Evolutionary conservation across 208 protist genomes (phyloP).

Genomic region (Phytomonas sp.): DNA sequence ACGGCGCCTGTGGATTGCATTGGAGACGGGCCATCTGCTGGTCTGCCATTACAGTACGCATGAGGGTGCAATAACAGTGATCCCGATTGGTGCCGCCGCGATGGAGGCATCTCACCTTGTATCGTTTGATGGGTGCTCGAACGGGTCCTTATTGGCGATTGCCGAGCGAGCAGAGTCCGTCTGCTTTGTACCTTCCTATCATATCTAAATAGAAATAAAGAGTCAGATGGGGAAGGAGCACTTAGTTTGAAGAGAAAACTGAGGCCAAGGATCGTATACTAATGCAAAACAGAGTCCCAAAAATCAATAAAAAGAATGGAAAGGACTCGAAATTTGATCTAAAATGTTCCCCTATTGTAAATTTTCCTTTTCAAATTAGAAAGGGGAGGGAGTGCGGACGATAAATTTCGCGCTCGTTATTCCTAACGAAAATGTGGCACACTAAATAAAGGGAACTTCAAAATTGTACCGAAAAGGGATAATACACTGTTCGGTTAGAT

Average conservation of each 20-base stretch:
- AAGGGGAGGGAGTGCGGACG: not conserved
- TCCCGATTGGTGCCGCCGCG: constrained; percentile 59
- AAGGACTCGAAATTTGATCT: not conserved
- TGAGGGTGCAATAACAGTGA: constrained; percentile 28
- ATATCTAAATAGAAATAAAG: constrained; percentile 20
- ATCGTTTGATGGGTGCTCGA: constrained; percentile 38
- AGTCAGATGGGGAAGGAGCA: not conserved
- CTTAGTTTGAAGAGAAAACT: not conserved
- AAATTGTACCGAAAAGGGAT: not conserved
- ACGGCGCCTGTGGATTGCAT: constrained; percentile 48
- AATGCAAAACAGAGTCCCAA: not conserved
- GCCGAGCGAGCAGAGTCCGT: constrained; percentile 53
- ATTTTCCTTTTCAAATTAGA: not conserved
- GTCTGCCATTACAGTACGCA: constrained; percentile 54
- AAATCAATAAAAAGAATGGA: not conserved
- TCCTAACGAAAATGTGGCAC: not conserved
- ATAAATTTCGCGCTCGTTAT: not conserved
- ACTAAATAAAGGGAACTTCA: not conserved
- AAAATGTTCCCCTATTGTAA: not conserved
- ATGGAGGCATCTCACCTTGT: constrained; percentile 32
- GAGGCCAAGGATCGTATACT: not conserved
- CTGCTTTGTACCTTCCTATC: constrained; percentile 61
- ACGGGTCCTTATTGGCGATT: constrained; percentile 55
- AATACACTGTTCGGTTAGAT: not conserved
- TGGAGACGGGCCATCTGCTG: constrained; percentile 69